Evolutionary conservation across 192 early-diverging fungal species (phyloP), one percentile per base, ranked within the genome.

Genomic region (Blastocladiella britannica): DNA sequence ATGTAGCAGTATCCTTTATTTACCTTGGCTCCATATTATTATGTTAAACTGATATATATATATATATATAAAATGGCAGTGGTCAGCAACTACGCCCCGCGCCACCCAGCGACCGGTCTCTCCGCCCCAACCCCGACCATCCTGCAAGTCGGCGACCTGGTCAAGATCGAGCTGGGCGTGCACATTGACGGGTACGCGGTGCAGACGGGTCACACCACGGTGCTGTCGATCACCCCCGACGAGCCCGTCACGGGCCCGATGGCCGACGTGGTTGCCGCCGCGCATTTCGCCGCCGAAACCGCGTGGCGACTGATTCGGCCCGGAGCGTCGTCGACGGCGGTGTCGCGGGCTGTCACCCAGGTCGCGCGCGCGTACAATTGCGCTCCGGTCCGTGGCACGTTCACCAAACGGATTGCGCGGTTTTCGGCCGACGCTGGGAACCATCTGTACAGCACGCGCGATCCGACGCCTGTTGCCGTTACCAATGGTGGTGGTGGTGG

Each of bases 101-200:
- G n/a, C n/a, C n/a, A n/a, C n/a, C n/a, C n/a, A n/a, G n/a, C n/a
- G n/a, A n/a, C n/a, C n/a, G n/a, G n/a, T n/a, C n/a, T n/a, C n/a
- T n/a, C n/a, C n/a, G n/a, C n/a, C n/a, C n/a, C n/a, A n/a, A n/a
- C n/a, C n/a, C n/a, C n/a, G n/a, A n/a, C n/a, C n/a, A 63, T 74
- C 7, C 70, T 95, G 56, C 75, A 70, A 26, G 72, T 66, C 4
- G 84, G 83, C 60, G 89, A 91, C 63, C 73, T 95, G 51, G 89
- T 91, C 61, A 92, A 91, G 67, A 73, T 95, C 65, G 88, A 93
- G 60, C 69, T 94, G 31, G 85, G 84, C 55, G 86, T 75, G 37
- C 93, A 97, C 67, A 78, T 97, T 62, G 87, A 94, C 72, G 93
- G 93, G 22, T 93, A 86, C 68, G 81, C 85, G 54, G 75, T 82